Evolutionary conservation across 2,329 filamentous ascomycete species (phyloP), one percentile per base, ranked within the genome.

Genomic region (Orbilia oligospora): DNA sequence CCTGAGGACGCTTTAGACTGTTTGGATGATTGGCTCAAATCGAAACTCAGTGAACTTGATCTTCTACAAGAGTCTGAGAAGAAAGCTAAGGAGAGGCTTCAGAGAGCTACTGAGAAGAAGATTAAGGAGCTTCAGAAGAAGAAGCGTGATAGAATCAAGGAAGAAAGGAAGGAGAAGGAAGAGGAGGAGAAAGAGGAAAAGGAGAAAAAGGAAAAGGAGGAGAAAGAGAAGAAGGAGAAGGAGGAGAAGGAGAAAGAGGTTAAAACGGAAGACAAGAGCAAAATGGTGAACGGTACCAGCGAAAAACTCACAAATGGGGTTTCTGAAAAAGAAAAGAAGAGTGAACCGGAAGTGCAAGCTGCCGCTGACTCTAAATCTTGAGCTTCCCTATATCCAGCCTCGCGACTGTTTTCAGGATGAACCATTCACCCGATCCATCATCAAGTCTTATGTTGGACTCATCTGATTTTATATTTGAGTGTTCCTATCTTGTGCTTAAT

Each of bases 31-130:
- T 90, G 89, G 86, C 84, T 89, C 0, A 82, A 84, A 27, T 85
- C 86, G 71, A 87, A 86, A 38, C 84, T 76, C 6, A 27, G 38
- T n/a, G 86, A 91, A 83, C 87, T 86, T 85, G 90, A 90, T 69
- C 91, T 91, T 82, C 86, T 85, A 12, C 89, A 91, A 48, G 89
- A 86, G 82, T 89, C 91, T 85, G 90, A 91, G 82, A 91, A 91
- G 86, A 87, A 91, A 69, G 91, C 91, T 87, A 90, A 90, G 63
- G 71, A 80, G 82, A 61, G 88, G 91, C 65, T 87, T 89, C 1
- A 83, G 84, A 6, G 82, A 80, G 80, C 85, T 82, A 82, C 83
- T 76, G 84, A 76, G 38, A 82, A 58, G 85, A 82, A 81, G 85
- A 81, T 81, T 82, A 83, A 30, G 76, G 81, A 83, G 79, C 82